Conservation (phyloP, 2,329 filamentous ascomycete genomes). For the Paracoccidioides lutzii region DNA sequence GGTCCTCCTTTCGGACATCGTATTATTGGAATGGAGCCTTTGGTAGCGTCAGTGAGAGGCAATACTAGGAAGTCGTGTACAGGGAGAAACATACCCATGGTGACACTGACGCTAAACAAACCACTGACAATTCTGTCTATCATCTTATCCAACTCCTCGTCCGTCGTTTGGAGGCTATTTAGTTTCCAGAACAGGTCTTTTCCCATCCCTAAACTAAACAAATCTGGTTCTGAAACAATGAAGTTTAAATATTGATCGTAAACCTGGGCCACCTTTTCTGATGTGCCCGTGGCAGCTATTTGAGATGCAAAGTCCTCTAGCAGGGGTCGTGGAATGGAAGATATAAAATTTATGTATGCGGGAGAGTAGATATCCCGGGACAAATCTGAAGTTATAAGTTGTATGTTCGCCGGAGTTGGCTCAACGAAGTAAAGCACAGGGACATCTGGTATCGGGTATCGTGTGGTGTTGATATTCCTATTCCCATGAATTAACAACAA, state of each 20-base stretch:
- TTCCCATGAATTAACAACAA: constrained; percentile 1
- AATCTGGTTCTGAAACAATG: constrained; percentile 84
- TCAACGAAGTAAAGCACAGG: constrained; percentile 95
- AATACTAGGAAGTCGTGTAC: neutral
- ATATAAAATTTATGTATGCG: constrained; percentile 93
- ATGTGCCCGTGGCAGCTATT: constrained; percentile 69
- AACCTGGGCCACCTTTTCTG: constrained; percentile 81
- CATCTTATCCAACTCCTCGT: constrained; percentile 75
- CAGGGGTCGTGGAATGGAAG: constrained; percentile 75
- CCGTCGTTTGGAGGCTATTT: constrained; percentile 82
- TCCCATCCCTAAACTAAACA: constrained; percentile 88
- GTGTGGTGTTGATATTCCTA: constrained; percentile 66
- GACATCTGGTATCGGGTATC: constrained; percentile 89
- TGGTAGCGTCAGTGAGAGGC: constrained; percentile 15
- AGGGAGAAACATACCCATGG: constrained; percentile 56
- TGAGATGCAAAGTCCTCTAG: constrained; percentile 90
- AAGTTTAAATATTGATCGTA: constrained; percentile 98
- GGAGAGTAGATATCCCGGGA: constrained; percentile 80
- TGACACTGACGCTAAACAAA: constrained; percentile 96
- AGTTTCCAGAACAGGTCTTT: constrained; percentile 93
- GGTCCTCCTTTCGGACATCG: constrained; percentile 84
- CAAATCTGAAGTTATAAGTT: constrained; percentile 72
- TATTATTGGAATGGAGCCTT: constrained; percentile 86
- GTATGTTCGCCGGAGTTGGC: constrained; percentile 66
- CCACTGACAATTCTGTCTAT: constrained; percentile 89